These are phyloP conservation scores for Paramecium octaurelia DNA, from an alignment of 73 alveolate species.

Conservation along the genomic window DNA sequence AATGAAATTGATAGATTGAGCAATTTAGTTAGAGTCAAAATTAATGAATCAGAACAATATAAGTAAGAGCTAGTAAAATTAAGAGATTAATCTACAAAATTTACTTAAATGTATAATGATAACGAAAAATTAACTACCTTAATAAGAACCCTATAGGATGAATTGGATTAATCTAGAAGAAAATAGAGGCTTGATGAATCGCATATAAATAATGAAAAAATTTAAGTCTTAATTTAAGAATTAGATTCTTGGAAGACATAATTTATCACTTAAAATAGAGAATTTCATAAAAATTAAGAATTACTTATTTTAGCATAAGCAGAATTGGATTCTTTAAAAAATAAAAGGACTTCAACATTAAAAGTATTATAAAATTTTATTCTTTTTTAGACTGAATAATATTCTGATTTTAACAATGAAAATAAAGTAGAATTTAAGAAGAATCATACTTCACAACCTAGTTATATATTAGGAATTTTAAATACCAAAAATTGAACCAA, in stretches of 20 bases:
- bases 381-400: not conserved
- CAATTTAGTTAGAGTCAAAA: slow-evolving; percentile 3
- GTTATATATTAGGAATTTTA: not conserved
- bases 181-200: not conserved
- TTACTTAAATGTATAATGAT: not conserved
- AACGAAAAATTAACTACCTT: not conserved
- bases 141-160: not conserved
- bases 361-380: not conserved
- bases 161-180: not conserved
- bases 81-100: not conserved
- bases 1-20: slow-evolving; percentile 48
- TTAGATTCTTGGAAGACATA: slow-evolving; percentile 40
- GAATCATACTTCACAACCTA: not conserved
- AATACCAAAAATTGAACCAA: not conserved
- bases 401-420: not conserved
- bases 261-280: slow-evolving; percentile 7
- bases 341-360: not conserved
- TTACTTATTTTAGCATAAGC: slow-evolving; percentile 32
- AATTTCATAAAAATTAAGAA: slow-evolving; percentile 26
- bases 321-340: slow-evolving; percentile 37
- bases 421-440: not conserved
- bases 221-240: not conserved
- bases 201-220: not conserved
- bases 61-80: not conserved
- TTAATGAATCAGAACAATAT: not conserved